Percentiles rank a stretch among this genome's conserved stretches.
Conservation (phyloP, 352 stramenopile species). For the Phytophthora ramorum region DNA sequence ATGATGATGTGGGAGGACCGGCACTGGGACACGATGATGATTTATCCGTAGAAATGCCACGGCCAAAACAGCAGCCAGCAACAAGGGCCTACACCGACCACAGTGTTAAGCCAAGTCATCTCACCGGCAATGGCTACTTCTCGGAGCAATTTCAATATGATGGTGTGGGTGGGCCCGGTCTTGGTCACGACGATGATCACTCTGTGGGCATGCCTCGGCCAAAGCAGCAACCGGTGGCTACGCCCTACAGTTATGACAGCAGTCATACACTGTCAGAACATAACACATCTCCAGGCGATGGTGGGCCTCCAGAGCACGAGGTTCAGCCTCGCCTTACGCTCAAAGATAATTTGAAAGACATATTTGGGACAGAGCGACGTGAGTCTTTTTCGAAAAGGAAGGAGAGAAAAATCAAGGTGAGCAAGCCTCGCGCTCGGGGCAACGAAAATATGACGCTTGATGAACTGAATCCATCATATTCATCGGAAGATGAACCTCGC, state of each 20-base stretch:
- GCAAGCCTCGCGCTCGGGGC: conserved; percentile 21
- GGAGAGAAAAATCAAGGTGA: conserved; percentile 8
- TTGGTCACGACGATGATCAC: conserved; percentile 37
- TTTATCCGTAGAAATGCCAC: conserved; percentile 23
- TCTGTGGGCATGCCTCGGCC: conserved; percentile 38
- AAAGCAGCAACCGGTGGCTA: conserved; percentile 6
- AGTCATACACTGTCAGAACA: conserved; percentile 10
- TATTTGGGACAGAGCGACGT: conserved; percentile 36
- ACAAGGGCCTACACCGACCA: conserved; percentile 5
- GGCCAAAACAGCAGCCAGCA: conserved; percentile 19
- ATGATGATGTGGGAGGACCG: conserved; percentile 33
- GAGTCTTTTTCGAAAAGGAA: conserved; percentile 29
- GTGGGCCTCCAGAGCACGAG: conserved; percentile 1
- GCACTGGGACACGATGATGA: conserved; percentile 37
- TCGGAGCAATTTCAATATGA: conserved; percentile 45
- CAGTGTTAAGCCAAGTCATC: conserved; percentile 9
- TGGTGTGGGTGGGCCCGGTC: conserved; percentile 24
- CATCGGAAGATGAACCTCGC: conserved; percentile 32
- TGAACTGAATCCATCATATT: conserved; percentile 40
- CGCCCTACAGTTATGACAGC: conserved; percentile 19
- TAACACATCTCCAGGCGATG: background rate
- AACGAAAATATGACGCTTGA: conserved; percentile 42
- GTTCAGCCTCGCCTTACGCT: conserved; percentile 34
- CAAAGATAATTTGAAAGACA: conserved; percentile 46
- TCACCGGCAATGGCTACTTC: conserved; percentile 30